These are phyloP conservation scores for Cadophora malorum DNA, from an alignment of 2,329 filamentous ascomycete genomes.

Conservation along the genomic window DNA sequence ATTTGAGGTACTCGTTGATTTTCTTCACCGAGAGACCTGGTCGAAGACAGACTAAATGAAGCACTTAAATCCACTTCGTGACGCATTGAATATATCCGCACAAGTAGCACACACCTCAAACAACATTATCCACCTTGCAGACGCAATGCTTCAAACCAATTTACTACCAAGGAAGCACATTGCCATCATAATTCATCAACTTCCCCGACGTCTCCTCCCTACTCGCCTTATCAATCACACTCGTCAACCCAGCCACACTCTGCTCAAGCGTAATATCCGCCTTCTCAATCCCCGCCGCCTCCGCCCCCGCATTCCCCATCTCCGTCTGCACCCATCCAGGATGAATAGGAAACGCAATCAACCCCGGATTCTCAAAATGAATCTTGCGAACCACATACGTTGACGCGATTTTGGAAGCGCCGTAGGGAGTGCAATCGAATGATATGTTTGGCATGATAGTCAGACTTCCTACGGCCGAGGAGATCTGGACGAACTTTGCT, in stretches of 20 bases:
- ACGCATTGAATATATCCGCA: not conserved
- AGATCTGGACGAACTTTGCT: slow-evolving; percentile 49
- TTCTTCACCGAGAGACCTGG: too few species aligned
- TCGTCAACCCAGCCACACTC: slow-evolving; percentile 21
- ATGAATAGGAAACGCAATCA: slow-evolving; percentile 43
- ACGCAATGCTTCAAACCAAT: not conserved
- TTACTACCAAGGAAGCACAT: slow-evolving; percentile 11
- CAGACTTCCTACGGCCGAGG: slow-evolving; percentile 38
- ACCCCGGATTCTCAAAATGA: slow-evolving; percentile 46
- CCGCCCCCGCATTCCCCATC: slow-evolving; percentile 39
- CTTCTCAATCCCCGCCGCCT: slow-evolving; percentile 30
- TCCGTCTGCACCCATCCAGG: slow-evolving; percentile 44
- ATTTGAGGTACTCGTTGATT: too few species aligned
- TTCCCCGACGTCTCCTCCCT: slow-evolving; percentile 19
- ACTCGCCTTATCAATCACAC: slow-evolving; percentile 24
- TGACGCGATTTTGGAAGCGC: slow-evolving; percentile 48
- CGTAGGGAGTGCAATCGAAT: slow-evolving; percentile 46
- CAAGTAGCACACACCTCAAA: not conserved
- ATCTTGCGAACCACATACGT: slow-evolving; percentile 47
- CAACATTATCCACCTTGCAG: not conserved
- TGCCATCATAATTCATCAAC: slow-evolving; percentile 21
- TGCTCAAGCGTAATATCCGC: slow-evolving; percentile 25
- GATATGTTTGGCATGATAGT: slow-evolving; percentile 5
- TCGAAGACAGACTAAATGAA: too few species aligned
- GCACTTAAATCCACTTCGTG: too few species aligned